Base-by-base conservation (phyloP, 768 basidiomycete species). In the Omphalotus guepiniiformis region DNA sequence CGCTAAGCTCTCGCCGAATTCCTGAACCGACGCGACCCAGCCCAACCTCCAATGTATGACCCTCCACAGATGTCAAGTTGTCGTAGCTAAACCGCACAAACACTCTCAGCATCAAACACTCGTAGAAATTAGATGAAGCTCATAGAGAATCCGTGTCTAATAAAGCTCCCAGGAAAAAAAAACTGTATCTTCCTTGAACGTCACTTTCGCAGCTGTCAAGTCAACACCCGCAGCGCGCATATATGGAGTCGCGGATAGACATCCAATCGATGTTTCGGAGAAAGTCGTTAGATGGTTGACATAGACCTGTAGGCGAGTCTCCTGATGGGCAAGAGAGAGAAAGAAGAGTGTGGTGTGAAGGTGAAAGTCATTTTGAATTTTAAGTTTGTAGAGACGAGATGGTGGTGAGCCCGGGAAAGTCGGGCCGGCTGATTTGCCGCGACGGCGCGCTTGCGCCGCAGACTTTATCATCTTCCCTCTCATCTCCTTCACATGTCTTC, bases 31-130 rank as follows among this genome's bases (percentile, higher is more conserved):
- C n/a, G n/a, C n/a, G n/a, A n/a, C n/a, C n/a, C n/a, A n/a, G n/a
- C n/a, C n/a, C n/a, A n/a, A n/a, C n/a, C n/a, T n/a, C n/a, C n/a
- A n/a, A n/a, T n/a, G n/a, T n/a, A n/a, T n/a, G n/a, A n/a, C n/a
- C n/a, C n/a, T n/a, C n/a, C n/a, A n/a, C n/a, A n/a, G n/a, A n/a
- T 72, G 55, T 76, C 76, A 30, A 83, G 67, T 38, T 74, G 72
- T 18, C 58, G 55, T 2, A 76, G 52, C 77, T 82, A 43, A 7
- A 25, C 28, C 43, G 22, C 12, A 11, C 1, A 23, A 38, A 18
- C 49, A 25, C n/a, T 36, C 6, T 15, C 18, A 30, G 38, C 40
- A 42, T 29, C 29, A 13, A 29, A 6, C 27, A 28, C 12, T 41
- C 19, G 11, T 35, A 30, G 36, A 32, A 18, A 41, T 32, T 19